Evolutionary conservation across 129 eudicot species (phyloP), one percentile per base, ranked within the genome.

Genomic region (Kitagawia praeruptora): DNA sequence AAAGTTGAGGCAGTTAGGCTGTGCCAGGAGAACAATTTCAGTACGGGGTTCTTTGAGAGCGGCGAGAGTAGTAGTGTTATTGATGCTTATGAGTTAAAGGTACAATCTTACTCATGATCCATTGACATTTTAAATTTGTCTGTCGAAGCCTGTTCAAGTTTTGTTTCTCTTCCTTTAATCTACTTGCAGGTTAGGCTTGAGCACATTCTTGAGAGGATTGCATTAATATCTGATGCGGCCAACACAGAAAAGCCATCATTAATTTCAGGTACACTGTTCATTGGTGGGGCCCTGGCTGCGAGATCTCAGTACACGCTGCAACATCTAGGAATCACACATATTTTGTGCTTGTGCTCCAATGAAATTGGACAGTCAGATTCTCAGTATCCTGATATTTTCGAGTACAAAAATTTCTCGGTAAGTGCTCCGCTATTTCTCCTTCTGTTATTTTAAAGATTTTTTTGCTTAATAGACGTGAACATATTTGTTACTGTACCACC

Each of bases 321-420:
- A 80, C 97, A 88, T 89, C 67, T 95, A 63, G 97, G 96, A 81
- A 92, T 95, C 70, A 88, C 99, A 38, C 99, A 95, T 80, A 89
- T 95, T 54, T 83, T 95, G 82, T 95, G 99, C 70, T 82, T 95
- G 78, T 95, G 99, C 83, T 85, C 96, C 56, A 95, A 95, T 84
- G 99, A 95, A 90, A 92, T 90, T 61, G 99, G 99, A 42, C 99
- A 95, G 81, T 83, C 91, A 53, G 99, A 95, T 83, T 92, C 97
- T 53, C 99, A 95, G 83, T 89, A 86, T 70, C 96, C 94, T 40
- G 88, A 92, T 6, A 71, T 88, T 72, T 95, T 95, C 48, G 90
- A 90, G 82, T 95, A 95, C 80, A 87, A 84, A 37, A 95, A 92
- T 47, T 95, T 90, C 75, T 86, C 85, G 2, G 99, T 95, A 87